phyloP scores from a whole-genome alignment of 257 asterid genomes.

The Nicotiana otophora region DNA sequence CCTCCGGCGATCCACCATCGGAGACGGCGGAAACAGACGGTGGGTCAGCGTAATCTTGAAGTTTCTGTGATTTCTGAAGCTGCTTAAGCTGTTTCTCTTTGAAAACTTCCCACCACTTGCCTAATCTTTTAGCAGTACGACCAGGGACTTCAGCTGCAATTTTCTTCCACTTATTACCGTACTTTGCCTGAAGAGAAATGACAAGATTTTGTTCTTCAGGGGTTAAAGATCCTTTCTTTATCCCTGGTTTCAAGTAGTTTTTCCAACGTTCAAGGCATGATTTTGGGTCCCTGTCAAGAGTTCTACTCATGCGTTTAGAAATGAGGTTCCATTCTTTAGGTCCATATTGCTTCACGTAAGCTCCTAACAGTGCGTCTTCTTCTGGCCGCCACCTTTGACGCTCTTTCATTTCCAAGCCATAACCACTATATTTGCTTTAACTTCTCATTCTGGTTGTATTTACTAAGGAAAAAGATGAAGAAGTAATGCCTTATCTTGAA shows the following conservation, averaged over 20 bases:
- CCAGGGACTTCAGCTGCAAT: slow-evolving; percentile 79
- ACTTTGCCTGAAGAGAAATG: slow-evolving; percentile 62
- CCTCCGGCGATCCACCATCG: slow-evolving; percentile 41
- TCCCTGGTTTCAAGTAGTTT: slow-evolving; percentile 72
- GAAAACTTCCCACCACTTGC: slow-evolving; percentile 96
- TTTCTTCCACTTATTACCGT: slow-evolving; percentile 83
- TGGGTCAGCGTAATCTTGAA: slow-evolving; percentile 21
- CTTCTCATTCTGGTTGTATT: background rate
- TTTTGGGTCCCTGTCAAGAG: slow-evolving; percentile 75
- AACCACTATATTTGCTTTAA: background rate
- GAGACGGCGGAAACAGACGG: slow-evolving; percentile 20
- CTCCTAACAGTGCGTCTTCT: slow-evolving; percentile 76
- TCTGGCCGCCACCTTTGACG: slow-evolving; percentile 86
- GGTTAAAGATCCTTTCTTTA: slow-evolving; percentile 63
- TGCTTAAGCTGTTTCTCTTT: slow-evolving; percentile 77
- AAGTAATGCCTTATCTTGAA: background rate
- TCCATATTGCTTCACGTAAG: slow-evolving; percentile 83
- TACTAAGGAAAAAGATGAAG: background rate
- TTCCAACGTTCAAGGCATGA: slow-evolving; percentile 79
- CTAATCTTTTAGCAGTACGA: slow-evolving; percentile 74
- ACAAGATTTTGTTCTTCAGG: slow-evolving; percentile 66
- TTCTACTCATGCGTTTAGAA: slow-evolving; percentile 51
- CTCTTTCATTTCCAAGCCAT: slow-evolving; percentile 55
- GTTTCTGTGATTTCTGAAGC: slow-evolving; percentile 31
- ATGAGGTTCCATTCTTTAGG: slow-evolving; percentile 77